Percentiles rank a stretch among this genome's conserved stretches.
phyloP scores from a whole-genome alignment of 805 yeast genomes.

The Yarrowia sp. region DNA sequence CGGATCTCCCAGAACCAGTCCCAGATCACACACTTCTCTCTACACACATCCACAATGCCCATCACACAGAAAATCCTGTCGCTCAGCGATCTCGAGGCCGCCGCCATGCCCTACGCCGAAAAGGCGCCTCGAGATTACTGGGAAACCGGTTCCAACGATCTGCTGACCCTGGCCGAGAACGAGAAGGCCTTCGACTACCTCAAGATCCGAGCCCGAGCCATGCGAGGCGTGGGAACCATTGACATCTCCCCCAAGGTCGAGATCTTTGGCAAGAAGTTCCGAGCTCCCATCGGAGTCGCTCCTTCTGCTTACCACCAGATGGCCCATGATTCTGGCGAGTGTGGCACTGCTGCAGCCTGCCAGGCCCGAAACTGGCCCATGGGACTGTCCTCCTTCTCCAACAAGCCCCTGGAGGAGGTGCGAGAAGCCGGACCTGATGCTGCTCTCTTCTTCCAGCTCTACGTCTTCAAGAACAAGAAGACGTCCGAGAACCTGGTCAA shows the following conservation, averaged over 20 bases:
- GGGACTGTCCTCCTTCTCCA: conserved; percentile 47
- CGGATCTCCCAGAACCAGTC: neutral
- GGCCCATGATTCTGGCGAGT: conserved; percentile 50
- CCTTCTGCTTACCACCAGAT: conserved; percentile 50
- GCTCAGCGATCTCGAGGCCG: conserved; percentile 41
- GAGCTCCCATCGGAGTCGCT: conserved; percentile 50
- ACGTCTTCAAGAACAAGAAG: conserved; percentile 47
- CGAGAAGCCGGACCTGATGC: conserved; percentile 44
- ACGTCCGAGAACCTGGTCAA: conserved; percentile 44
- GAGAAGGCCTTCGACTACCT: conserved; percentile 45
- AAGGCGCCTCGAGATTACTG: conserved; percentile 45
- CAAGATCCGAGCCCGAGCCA: conserved; percentile 47
- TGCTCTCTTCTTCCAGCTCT: conserved; percentile 47
- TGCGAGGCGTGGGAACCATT: conserved; percentile 47
- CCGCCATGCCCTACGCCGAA: conserved; percentile 41
- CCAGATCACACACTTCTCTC: no score
- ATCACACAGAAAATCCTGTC: conserved; percentile 38
- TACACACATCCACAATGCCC: conserved; percentile 10
- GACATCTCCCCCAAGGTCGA: conserved; percentile 43
- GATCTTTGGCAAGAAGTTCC: conserved; percentile 46
- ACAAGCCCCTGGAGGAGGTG: conserved; percentile 46
- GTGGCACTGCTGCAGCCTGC: conserved; percentile 50
- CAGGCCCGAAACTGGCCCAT: conserved; percentile 46
- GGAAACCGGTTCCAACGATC: conserved; percentile 48
- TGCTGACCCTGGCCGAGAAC: conserved; percentile 47